Evolutionary conservation across 768 basidiomycete genomes (phyloP).

Genomic region (Daedaleopsis nitida): DNA sequence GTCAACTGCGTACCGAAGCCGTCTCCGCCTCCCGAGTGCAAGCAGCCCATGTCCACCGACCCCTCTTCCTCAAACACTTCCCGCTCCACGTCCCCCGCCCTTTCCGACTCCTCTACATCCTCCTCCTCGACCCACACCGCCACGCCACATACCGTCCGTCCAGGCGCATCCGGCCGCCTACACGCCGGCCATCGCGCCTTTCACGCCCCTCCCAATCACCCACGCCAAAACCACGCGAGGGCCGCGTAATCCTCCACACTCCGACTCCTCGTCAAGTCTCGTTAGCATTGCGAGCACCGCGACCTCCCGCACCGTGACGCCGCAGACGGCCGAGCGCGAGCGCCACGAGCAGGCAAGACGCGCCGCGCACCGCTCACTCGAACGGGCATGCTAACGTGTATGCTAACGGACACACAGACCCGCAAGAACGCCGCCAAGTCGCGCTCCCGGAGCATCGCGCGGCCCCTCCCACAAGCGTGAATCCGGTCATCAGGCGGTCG

Average conservation of each 20-base stretch:
- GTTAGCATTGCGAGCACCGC: slow-evolving; percentile 24
- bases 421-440: not conserved
- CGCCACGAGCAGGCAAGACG: slow-evolving; percentile 5
- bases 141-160: slow-evolving; percentile 45
- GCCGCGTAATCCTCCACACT: slow-evolving; percentile 7
- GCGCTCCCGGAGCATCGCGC: slow-evolving; percentile 4
- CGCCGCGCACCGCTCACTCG: slow-evolving; percentile 8
- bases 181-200: slow-evolving; percentile 26
- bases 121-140: slow-evolving; percentile 77
- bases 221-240: slow-evolving; percentile 19
- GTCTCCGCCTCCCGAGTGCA: slow-evolving; percentile 29
- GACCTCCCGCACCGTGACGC: slow-evolving; percentile 26
- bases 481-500: slow-evolving; percentile 16
- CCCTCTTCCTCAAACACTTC: slow-evolving; percentile 65
- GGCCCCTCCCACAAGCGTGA: not conserved
- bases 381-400: not conserved
- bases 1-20: slow-evolving; percentile 27
- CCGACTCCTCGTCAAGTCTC: slow-evolving; percentile 25
- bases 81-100: slow-evolving; percentile 27
- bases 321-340: slow-evolving; percentile 14
- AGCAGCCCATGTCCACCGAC: slow-evolving; percentile 25
- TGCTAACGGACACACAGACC: not conserved
- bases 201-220: slow-evolving; percentile 26
- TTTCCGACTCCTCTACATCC: slow-evolving; percentile 57
- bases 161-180: slow-evolving; percentile 30